phyloP scores from a whole-genome alignment of 768 basidiomycete genomes.

The Pleurotus platypus region DNA sequence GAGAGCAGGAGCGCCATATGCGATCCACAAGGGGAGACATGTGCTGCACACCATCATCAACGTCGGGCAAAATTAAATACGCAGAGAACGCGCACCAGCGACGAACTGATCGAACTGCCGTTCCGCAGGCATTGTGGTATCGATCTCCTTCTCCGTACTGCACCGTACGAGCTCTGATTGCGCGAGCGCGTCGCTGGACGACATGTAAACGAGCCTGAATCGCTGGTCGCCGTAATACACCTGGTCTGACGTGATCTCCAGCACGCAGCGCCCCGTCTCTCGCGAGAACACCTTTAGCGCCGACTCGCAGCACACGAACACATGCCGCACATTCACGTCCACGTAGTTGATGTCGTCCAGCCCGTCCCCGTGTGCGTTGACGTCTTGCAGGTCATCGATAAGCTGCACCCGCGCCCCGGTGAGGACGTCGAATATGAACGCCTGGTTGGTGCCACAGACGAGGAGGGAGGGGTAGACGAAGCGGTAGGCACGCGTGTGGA shows the following conservation, averaged over 20 bases:
- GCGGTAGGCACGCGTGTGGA: conserved; percentile 50
- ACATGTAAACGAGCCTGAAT: too few species aligned
- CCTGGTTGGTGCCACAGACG: conserved; percentile 37
- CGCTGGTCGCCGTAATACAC: conserved; percentile 20
- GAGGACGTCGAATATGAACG: conserved; percentile 63
- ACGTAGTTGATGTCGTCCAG: conserved; percentile 50
- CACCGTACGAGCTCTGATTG: too few species aligned
- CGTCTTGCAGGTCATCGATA: conserved; percentile 35
- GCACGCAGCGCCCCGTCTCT: conserved; percentile 36
- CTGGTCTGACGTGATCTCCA: conserved; percentile 37
- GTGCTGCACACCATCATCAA: conserved; percentile 23
- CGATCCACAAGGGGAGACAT: conserved; percentile 44
- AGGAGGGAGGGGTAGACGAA: conserved; percentile 67
- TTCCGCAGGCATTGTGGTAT: neutral
- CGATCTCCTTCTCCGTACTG: too few species aligned
- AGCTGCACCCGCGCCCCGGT: conserved; percentile 45
- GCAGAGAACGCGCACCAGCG: conserved; percentile 30
- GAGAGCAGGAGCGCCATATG: conserved; percentile 38
- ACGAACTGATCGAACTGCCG: conserved; percentile 38
- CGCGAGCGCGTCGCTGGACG: too few species aligned
- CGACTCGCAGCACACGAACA: conserved; percentile 52
- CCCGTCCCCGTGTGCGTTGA: neutral
- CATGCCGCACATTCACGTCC: conserved; percentile 55
- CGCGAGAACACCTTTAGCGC: conserved; percentile 55
- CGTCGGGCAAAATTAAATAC: too few species aligned